A percentile compares a stretch with the other conserved stretches of the same genome.
These are phyloP conservation scores for Mytilinidion resinicola DNA, from an alignment of 495 filamentous ascomycete species.

Conservation along the genomic window DNA sequence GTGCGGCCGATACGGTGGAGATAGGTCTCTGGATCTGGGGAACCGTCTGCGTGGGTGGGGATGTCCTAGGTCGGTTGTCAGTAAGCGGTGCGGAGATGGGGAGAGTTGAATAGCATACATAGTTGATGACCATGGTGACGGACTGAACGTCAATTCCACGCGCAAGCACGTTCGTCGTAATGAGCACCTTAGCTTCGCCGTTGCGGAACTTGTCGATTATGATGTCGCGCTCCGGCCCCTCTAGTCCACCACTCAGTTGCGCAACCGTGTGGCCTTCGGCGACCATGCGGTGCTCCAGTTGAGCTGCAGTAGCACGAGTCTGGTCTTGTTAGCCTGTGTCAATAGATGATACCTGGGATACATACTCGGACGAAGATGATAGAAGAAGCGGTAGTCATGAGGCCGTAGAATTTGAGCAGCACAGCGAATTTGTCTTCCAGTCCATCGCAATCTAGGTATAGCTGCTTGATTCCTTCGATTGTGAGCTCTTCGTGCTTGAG, in stretches of 20 bases:
- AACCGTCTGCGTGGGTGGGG: constrained; percentile 41
- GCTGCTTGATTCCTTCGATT: constrained; percentile 91
- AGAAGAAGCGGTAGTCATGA: constrained; percentile 91
- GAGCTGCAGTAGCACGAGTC: constrained; percentile 62
- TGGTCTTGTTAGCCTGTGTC: constrained; percentile 2
- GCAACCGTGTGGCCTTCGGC: constrained; percentile 86
- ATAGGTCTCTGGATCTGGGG: constrained; percentile 84
- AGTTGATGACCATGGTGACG: constrained; percentile 97
- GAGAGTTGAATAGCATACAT: constrained; percentile 41
- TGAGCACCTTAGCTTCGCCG: constrained; percentile 90
- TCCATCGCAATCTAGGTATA: constrained; percentile 83
- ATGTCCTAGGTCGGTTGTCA: constrained; percentile 44
- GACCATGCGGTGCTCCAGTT: constrained; percentile 80
- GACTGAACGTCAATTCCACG: constrained; percentile 96
- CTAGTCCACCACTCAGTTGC: constrained; percentile 76
- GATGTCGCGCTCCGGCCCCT: constrained; percentile 73
- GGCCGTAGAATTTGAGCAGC: constrained; percentile 84
- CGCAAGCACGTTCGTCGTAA: constrained; percentile 94
- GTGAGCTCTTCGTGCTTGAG: constrained; percentile 86
- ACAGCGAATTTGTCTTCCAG: constrained; percentile 80
- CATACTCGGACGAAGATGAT: constrained; percentile 93
- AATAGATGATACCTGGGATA: not conserved
- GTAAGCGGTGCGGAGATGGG: too few species aligned
- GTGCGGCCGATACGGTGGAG: constrained; percentile 97
- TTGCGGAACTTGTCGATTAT: constrained; percentile 84